Percentiles rank a stretch among this genome's conserved stretches.
These are phyloP conservation scores for Fusarium mexicanum DNA, from an alignment of 2,329 filamentous ascomycete genomes.

Conservation along the genomic window DNA sequence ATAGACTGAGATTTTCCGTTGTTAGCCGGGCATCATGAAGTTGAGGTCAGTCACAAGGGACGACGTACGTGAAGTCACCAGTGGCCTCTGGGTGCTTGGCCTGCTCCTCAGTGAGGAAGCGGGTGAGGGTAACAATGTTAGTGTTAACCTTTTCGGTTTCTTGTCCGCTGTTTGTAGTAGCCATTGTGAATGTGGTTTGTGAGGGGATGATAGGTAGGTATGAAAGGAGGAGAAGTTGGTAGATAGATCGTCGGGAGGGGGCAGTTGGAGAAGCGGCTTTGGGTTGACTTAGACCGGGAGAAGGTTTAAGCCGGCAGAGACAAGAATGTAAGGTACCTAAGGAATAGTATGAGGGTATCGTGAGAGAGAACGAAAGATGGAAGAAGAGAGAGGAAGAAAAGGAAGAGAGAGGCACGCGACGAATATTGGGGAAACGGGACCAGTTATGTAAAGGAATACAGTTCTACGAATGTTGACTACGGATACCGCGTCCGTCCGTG, in stretches of 20 bases:
- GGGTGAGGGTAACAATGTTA: constrained; percentile 93
- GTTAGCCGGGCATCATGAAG: constrained; percentile 26
- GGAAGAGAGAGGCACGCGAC: constrained; percentile 24
- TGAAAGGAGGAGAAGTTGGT: constrained; percentile 20
- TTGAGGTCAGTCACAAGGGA: not conserved
- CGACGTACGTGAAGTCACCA: constrained; percentile 90
- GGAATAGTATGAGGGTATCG: constrained; percentile 30
- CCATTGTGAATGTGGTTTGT: constrained; percentile 45
- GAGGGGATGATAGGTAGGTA: constrained; percentile 14
- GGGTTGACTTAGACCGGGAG: constrained; percentile 19
- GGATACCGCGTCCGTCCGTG: constrained; percentile 26
- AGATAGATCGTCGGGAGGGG: constrained; percentile 26
- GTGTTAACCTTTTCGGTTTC: constrained; percentile 89
- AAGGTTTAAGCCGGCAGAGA: constrained; percentile 28
- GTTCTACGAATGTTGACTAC: not conserved
- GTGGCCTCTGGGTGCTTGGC: constrained; percentile 92
- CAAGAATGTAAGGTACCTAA: not conserved
- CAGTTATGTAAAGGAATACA: constrained; percentile 21
- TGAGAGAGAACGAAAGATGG: constrained; percentile 16
- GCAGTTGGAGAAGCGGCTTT: constrained; percentile 18
- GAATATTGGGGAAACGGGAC: constrained; percentile 29
- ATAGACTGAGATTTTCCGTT: constrained; percentile 66
- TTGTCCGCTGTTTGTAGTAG: constrained; percentile 53
- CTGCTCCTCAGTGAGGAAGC: constrained; percentile 97
- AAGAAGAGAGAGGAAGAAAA: constrained; percentile 16